A percentile compares a stretch with the other conserved stretches of the same genome.
Evolutionary conservation across 2,329 filamentous ascomycete species (phyloP).

Genomic region (Chrysoporthe deuterocubensis): DNA sequence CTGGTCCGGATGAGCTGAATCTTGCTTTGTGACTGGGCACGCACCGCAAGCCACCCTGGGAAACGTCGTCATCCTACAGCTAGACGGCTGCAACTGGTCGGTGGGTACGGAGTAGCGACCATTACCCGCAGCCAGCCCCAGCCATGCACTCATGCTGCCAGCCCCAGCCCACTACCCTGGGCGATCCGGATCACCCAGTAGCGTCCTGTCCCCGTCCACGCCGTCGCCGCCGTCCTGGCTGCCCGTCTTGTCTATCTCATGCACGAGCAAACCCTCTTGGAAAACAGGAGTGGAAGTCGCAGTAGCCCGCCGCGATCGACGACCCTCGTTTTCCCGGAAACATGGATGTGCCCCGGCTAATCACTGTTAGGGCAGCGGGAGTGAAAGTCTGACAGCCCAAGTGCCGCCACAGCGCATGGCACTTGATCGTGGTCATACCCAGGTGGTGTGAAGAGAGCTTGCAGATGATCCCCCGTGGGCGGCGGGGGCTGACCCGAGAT

Average conservation of each 20-base stretch:
- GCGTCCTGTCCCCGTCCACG: not conserved
- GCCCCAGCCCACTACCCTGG: not conserved
- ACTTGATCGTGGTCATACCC: not conserved
- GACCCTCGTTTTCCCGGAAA: not conserved
- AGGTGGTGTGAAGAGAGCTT: slow-evolving; percentile 1
- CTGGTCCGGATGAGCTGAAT: not conserved
- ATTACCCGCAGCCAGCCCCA: not conserved
- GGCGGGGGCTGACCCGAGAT: slow-evolving; percentile 6
- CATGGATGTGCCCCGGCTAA: not conserved
- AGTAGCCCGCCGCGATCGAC: not conserved
- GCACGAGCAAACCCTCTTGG: not conserved
- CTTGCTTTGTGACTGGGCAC: slow-evolving; percentile 16
- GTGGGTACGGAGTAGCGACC: not conserved
- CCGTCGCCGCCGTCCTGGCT: not conserved
- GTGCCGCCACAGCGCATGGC: not conserved
- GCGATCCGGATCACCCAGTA: not conserved
- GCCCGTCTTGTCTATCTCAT: slow-evolving; percentile 5
- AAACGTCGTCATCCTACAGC: slow-evolving; percentile 27
- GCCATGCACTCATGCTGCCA: not conserved
- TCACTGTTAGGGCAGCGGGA: not conserved
- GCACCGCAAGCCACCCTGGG: slow-evolving; percentile 2
- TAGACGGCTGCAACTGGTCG: not conserved
- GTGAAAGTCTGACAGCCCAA: not conserved
- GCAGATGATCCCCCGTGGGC: not conserved
- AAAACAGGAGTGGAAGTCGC: not conserved